These are phyloP conservation scores for Rhizopus sp. DNA, from an alignment of 371 early-diverging fungal species.

Conservation along the genomic window DNA sequence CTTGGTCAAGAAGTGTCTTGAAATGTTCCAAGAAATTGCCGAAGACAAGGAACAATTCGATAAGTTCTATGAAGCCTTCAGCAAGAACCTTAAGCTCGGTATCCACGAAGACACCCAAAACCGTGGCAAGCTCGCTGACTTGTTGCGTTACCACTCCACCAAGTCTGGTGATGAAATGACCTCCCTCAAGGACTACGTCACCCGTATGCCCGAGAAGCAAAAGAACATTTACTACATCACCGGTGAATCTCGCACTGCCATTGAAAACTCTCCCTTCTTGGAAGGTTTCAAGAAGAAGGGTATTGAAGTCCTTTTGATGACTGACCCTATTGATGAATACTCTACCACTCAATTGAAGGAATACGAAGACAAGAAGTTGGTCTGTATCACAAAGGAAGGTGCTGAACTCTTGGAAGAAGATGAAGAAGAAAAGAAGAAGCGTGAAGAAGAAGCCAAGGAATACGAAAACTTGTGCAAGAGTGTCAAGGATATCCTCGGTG, in stretches of 20 bases:
- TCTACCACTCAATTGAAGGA: slow-evolving; percentile 97
- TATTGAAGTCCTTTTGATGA: slow-evolving; percentile 94
- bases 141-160: slow-evolving; percentile 75
- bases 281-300: slow-evolving; percentile 98
- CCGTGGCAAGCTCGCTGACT: slow-evolving; percentile 68
- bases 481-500: slow-evolving; percentile 93
- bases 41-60: slow-evolving; percentile 74
- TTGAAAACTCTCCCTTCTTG: slow-evolving; percentile 97
- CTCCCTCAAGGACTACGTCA: slow-evolving; percentile 80
- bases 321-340: slow-evolving; percentile 95
- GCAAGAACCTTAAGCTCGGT: slow-evolving; percentile 78
- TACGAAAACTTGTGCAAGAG: slow-evolving; percentile 83
- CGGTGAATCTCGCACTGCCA: slow-evolving; percentile 92
- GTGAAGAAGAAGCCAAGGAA: slow-evolving; percentile 86
- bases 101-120: slow-evolving; percentile 71
- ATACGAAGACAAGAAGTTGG: slow-evolving; percentile 98
- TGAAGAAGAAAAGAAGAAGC: slow-evolving; percentile 91
- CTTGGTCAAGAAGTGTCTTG: slow-evolving; percentile 78
- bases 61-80: slow-evolving; percentile 74
- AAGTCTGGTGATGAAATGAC: slow-evolving; percentile 64
- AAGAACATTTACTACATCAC: slow-evolving; percentile 98
- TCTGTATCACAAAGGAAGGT: slow-evolving; percentile 98
- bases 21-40: slow-evolving; percentile 72
- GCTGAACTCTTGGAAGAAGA: slow-evolving; percentile 94
- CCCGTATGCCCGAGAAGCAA: slow-evolving; percentile 79